These are phyloP conservation scores for Protomyces inouyei DNA, from an alignment of 1,139 yeast species.

Conservation along the genomic window DNA sequence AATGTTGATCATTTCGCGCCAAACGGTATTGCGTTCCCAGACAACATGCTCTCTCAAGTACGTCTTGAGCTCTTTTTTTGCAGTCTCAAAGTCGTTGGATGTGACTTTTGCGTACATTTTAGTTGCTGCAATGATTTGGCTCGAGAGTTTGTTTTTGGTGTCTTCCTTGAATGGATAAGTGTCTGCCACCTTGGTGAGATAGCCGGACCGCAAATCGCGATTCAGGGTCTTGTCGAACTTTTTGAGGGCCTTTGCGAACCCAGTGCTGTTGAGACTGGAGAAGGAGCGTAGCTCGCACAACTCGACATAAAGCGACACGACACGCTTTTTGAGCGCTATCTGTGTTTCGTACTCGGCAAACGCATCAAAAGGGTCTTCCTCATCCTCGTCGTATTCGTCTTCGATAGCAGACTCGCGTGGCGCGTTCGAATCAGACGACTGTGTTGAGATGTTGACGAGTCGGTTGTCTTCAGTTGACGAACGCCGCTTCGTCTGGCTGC, in stretches of 20 bases:
- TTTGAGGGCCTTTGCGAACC: slow-evolving; percentile 81
- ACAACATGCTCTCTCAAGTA: slow-evolving; percentile 87
- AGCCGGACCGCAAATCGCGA: slow-evolving; percentile 54
- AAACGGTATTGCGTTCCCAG: slow-evolving; percentile 94
- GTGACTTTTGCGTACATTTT: slow-evolving; percentile 49
- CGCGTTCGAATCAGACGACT: slow-evolving; percentile 11
- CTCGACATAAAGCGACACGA: slow-evolving; percentile 62
- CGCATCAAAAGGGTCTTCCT: slow-evolving; percentile 24
- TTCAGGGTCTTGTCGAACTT: slow-evolving; percentile 81
- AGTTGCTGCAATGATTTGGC: slow-evolving; percentile 48
- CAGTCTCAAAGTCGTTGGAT: slow-evolving; percentile 47
- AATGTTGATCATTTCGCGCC: slow-evolving; percentile 91
- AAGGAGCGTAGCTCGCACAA: slow-evolving; percentile 79
- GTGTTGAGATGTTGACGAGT: slow-evolving; percentile 31
- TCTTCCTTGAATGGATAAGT: slow-evolving; percentile 48
- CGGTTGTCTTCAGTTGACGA: slow-evolving; percentile 6
- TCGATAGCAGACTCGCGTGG: neutral
- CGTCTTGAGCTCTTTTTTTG: slow-evolving; percentile 63
- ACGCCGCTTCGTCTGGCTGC: slow-evolving; percentile 31
- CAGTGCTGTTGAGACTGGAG: slow-evolving; percentile 76
- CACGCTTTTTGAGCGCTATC: slow-evolving; percentile 63
- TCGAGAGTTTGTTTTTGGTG: slow-evolving; percentile 49
- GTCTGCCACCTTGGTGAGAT: slow-evolving; percentile 41
- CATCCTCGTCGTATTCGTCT: slow-evolving; percentile 18
- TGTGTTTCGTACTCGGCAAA: slow-evolving; percentile 47